These are phyloP conservation scores for Blastobotrys peoriensis DNA, from an alignment of 805 yeast species.

Conservation along the genomic window DNA sequence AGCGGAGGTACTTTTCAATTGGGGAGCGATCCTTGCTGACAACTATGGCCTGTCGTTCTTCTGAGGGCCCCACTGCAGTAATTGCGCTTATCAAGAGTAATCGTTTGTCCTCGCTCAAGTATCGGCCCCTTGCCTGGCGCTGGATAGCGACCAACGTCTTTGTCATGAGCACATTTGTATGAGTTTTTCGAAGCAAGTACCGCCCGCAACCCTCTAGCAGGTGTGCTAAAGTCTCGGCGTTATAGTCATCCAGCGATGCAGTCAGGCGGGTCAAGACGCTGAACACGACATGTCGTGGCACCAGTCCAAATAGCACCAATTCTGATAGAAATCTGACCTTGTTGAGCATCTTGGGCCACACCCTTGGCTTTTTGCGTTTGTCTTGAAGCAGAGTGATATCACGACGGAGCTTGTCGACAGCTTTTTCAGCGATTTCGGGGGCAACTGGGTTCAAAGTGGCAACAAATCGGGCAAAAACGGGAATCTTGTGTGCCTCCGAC, in stretches of 20 bases:
- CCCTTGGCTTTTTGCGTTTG: constrained; percentile 11
- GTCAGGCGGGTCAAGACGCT: constrained; percentile 65
- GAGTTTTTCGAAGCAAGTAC: constrained; percentile 51
- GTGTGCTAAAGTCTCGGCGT: constrained; percentile 62
- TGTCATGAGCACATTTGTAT: constrained; percentile 51
- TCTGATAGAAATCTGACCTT: constrained; percentile 62
- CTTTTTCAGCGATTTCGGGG: constrained; percentile 45
- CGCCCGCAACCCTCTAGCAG: constrained; percentile 71
- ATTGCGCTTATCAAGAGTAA: constrained; percentile 48
- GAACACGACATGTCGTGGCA: constrained; percentile 65
- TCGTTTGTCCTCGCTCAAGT: constrained; percentile 48
- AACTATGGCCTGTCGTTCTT: constrained; percentile 34
- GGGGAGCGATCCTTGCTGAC: constrained; percentile 22
- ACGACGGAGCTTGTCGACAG: constrained; percentile 49
- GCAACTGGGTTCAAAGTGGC: constrained; percentile 50
- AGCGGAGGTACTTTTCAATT: constrained; percentile 38
- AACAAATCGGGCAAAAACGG: constrained; percentile 59
- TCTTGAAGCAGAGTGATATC: constrained; percentile 20
- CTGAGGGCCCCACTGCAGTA: constrained; percentile 29
- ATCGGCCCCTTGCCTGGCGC: constrained; percentile 42
- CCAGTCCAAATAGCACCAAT: constrained; percentile 64
- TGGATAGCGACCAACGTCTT: constrained; percentile 56
- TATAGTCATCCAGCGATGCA: constrained; percentile 45
- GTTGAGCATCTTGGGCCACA: constrained; percentile 18
- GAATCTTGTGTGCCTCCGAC: constrained; percentile 30